These are phyloP conservation scores for Exophiala spinifera DNA, from an alignment of 2,329 filamentous ascomycete species.

Conservation along the genomic window DNA sequence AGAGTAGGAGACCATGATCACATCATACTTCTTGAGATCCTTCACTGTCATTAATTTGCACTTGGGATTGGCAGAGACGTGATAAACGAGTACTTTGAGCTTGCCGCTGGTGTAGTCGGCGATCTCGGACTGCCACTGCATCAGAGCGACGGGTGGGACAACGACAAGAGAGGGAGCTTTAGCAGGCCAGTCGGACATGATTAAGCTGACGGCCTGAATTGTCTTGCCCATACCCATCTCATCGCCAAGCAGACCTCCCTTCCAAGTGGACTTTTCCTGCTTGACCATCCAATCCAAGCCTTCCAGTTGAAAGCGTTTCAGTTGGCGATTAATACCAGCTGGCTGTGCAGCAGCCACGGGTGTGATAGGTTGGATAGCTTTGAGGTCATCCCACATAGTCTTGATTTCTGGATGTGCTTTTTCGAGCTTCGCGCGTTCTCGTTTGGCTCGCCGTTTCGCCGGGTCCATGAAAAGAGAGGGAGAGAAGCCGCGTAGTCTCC, in stretches of 20 bases:
- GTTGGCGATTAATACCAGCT: constrained; percentile 69
- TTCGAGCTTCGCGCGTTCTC: constrained; percentile 67
- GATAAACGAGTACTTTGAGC: constrained; percentile 85
- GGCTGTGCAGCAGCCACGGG: constrained; percentile 68
- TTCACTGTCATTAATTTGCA: constrained; percentile 71
- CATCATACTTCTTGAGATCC: constrained; percentile 77
- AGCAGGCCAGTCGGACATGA: constrained; percentile 95
- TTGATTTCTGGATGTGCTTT: constrained; percentile 71
- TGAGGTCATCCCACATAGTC: constrained; percentile 80
- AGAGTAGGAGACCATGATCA: constrained; percentile 89
- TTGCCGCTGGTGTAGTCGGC: constrained; percentile 78
- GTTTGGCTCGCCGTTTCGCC: constrained; percentile 32
- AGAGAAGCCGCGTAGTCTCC: background rate
- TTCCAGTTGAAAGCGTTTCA: constrained; percentile 93
- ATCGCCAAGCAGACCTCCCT: constrained; percentile 86
- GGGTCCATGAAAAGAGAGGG: constrained; percentile 9
- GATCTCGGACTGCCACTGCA: constrained; percentile 90
- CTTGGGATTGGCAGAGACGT: constrained; percentile 75
- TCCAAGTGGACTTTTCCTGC: constrained; percentile 83
- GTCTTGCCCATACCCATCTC: constrained; percentile 99
- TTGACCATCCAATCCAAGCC: constrained; percentile 91
- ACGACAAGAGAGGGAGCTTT: constrained; percentile 80
- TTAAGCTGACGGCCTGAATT: constrained; percentile 93
- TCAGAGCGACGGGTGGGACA: constrained; percentile 86
- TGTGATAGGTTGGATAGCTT: constrained; percentile 65